Base-by-base conservation (phyloP, 371 early-diverging fungal genomes). In the Dinochytrium kinnereticum region DNA sequence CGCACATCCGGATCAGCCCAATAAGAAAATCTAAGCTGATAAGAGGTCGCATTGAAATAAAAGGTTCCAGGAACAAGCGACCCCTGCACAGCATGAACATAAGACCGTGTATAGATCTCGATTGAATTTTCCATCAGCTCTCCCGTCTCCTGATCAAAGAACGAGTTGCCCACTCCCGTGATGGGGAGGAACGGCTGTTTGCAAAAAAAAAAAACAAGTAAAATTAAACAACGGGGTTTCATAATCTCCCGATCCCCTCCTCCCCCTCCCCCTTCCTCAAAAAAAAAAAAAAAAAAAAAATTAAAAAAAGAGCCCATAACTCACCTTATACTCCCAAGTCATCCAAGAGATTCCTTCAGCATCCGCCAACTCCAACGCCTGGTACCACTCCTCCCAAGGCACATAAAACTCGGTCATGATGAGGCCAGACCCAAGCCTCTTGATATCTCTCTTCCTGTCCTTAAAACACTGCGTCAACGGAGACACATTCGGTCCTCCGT, bases 371-470 rank as follows among this genome's bases (percentile, higher is more conserved):
- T 68, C 69, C 15, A 68, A 5, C 15, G 69, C 69, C 13, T 13
- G 49, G 34, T 68, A 68, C 19, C 7, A 51, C 34, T 68, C 69
- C 30, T 34, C 55, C 53, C 68, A 67, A 3, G 61, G 49, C 1
- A 68, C 50, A 37, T 68, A 40, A 33, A 67, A 73, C 50, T 73
- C 73, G 39, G 68, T 73, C 65, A 73, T 57, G 24, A 73, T 68
- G 55, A 68, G 28, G 17, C 73, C 73, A 10, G 67, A 67, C n/a
- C 68, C 68, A 2, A 73, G 57, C 33, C 68, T 36, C n/a, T 38
- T 31, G 50, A 51, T 65, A 51, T 68, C 67, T 19, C 34, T 40
- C 17, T 50, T 31, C 2, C 55, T 36, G 34, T 67, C 73, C 24
- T 59, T 50, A 31, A 68, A 44, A 38, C 51, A 50, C 21, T 65